phyloP scores from a whole-genome alignment of 441 rosid species.

The Gossypium gossypioides region DNA sequence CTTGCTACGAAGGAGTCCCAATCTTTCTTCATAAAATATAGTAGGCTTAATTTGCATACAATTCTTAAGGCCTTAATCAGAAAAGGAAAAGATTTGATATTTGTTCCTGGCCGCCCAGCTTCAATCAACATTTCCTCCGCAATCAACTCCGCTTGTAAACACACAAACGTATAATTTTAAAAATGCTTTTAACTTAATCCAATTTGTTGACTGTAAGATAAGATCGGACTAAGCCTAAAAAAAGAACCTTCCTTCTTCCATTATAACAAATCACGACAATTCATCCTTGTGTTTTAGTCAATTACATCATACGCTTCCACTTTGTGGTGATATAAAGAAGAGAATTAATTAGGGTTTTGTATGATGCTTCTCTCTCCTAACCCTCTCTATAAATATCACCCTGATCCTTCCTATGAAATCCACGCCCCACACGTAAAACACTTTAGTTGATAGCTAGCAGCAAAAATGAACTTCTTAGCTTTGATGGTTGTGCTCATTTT shows the following conservation, averaged over 20 bases:
- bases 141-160: neutral
- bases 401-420: neutral
- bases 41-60: neutral
- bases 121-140: neutral
- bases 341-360: neutral
- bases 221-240: neutral
- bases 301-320: neutral
- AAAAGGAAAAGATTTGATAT: neutral
- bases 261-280: neutral
- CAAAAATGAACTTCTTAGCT: constrained; percentile 10
- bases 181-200: neutral
- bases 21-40: neutral
- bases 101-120: neutral
- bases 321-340: neutral
- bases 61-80: neutral
- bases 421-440: neutral
- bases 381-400: neutral
- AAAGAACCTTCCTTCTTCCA: neutral
- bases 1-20: too few relatives aligned
- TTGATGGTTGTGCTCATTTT: neutral
- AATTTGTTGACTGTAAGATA: neutral
- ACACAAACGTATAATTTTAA: neutral
- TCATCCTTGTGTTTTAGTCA: neutral
- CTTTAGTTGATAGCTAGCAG: neutral
- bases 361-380: neutral